phyloP scores from a whole-genome alignment of 306 rosid species.

The Quercus gilva region DNA sequence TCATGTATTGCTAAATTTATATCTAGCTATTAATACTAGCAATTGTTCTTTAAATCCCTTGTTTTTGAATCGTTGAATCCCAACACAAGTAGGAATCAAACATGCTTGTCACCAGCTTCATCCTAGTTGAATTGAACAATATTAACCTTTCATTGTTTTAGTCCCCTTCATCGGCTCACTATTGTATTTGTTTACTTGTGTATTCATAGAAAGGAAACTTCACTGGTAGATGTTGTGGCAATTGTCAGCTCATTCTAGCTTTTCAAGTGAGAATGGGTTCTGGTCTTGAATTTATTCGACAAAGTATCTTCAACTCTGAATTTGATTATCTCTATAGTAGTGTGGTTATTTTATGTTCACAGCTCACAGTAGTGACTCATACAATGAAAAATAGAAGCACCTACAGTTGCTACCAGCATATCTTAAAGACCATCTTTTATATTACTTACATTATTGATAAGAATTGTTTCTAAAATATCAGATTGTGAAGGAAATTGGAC shows the following conservation, averaged over 20 bases:
- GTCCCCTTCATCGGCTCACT: neutral
- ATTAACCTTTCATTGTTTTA: too few relatives aligned
- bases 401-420: neutral
- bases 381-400: neutral
- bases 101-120: too few relatives aligned
- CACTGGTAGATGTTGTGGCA: neutral
- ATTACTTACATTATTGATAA: neutral
- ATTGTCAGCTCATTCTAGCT: neutral
- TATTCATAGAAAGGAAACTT: neutral
- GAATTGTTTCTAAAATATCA: conserved; percentile 17
- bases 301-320: neutral
- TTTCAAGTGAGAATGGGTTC: neutral
- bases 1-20: too few relatives aligned
- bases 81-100: too few relatives aligned
- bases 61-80: too few relatives aligned
- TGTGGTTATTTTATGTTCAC: neutral
- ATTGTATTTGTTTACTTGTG: neutral
- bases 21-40: too few relatives aligned
- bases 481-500: conserved; percentile 74
- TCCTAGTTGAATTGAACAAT: too few relatives aligned
- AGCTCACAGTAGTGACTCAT: neutral
- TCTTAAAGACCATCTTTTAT: neutral
- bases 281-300: neutral
- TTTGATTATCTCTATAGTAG: neutral
- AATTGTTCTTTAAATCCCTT: too few relatives aligned